These are phyloP conservation scores for Acacia melanoxylon DNA, from an alignment of 306 rosid genomes.

Conservation along the genomic window DNA sequence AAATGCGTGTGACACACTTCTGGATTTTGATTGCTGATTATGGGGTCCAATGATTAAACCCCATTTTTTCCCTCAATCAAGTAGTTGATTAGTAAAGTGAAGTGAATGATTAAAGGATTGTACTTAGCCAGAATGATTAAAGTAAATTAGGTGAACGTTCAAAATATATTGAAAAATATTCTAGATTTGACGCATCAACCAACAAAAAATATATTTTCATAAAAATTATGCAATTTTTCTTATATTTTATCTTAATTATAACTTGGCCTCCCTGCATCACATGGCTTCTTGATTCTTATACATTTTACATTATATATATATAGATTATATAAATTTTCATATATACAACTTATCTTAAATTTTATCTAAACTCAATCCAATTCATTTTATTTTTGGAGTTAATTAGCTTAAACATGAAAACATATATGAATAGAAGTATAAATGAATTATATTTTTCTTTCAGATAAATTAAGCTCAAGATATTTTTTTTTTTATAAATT, in stretches of 20 bases:
- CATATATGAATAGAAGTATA: too few species aligned
- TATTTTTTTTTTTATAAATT: too few species aligned
- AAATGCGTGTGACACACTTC: background rate
- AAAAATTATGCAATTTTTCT: background rate
- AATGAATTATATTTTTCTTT: too few species aligned
- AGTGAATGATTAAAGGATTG: background rate
- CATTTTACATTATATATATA: too few species aligned
- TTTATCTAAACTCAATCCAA: too few species aligned
- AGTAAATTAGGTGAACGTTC: background rate
- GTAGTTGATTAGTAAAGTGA: background rate
- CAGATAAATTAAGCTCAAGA: too few species aligned
- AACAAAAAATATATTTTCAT: background rate
- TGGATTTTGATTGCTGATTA: background rate
- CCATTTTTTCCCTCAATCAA: background rate
- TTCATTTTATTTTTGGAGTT: too few species aligned
- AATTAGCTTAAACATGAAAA: too few species aligned
- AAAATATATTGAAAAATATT: background rate
- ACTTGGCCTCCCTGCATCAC: too few species aligned
- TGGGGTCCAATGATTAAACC: background rate
- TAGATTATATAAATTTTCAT: too few species aligned
- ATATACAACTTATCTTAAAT: too few species aligned
- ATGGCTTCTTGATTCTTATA: too few species aligned
- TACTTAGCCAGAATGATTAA: background rate
- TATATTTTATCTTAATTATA: background rate
- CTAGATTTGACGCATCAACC: background rate